These are phyloP conservation scores for Loxodes magnus DNA, from an alignment of 73 alveolate species.

Conservation along the genomic window DNA sequence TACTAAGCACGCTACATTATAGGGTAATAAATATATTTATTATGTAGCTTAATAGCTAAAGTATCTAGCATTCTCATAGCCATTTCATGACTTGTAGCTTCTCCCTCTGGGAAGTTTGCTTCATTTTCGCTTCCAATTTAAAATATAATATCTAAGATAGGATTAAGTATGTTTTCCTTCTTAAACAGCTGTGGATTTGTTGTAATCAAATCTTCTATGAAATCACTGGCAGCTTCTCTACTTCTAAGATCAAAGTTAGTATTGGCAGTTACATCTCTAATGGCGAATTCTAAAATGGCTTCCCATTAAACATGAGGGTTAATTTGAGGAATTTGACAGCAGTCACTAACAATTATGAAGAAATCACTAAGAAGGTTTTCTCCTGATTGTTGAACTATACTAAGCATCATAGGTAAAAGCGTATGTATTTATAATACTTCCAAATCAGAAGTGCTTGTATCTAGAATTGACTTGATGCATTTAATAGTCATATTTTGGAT, in stretches of 20 bases:
- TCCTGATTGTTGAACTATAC: neutral
- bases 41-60: neutral
- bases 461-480: conserved; percentile 3
- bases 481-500: conserved; percentile 4
- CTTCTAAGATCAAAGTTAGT: conserved; percentile 3
- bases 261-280: conserved; percentile 7
- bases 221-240: conserved; percentile 10
- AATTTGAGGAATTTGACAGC: too few relatives aligned
- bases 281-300: conserved; percentile 1
- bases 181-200: conserved; percentile 6
- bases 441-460: neutral
- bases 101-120: neutral
- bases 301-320: too few relatives aligned
- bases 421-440: neutral
- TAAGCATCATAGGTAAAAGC: conserved; percentile 1
- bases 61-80: conserved; percentile 10
- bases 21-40: conserved; percentile 5
- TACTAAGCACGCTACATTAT: neutral
- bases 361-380: conserved; percentile 3
- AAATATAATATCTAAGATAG: neutral
- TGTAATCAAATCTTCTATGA: neutral
- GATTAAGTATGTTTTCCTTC: neutral
- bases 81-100: conserved; percentile 9
- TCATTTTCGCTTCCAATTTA: conserved; percentile 4
- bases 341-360: conserved; percentile 7